A percentile compares a stretch with the other conserved stretches of the same genome.
Evolutionary conservation across 805 yeast genomes (phyloP).

Genomic region (Ascoidea asiatica): DNA sequence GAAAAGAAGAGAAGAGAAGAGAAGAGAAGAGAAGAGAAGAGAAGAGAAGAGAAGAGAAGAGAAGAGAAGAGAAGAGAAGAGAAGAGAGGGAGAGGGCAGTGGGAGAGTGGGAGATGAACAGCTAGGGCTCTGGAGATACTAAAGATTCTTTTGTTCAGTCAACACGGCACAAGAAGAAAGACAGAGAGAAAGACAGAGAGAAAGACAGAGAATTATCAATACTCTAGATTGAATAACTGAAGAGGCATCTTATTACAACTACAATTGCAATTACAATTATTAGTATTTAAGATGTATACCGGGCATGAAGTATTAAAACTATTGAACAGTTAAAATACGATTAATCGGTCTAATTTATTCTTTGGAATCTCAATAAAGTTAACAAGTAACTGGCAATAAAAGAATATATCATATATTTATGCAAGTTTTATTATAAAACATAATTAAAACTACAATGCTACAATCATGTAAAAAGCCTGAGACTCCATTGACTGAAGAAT

Average conservation of each 20-base stretch:
- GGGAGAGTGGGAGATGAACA: too few relatives aligned
- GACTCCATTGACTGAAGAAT: too few relatives aligned
- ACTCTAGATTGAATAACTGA: not conserved
- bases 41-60: not conserved
- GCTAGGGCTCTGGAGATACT: too few relatives aligned
- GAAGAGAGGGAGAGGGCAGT: too few relatives aligned
- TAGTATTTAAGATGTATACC: constrained; percentile 1
- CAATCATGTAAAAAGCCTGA: too few relatives aligned
- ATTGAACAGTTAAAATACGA: not conserved
- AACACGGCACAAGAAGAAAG: too few relatives aligned
- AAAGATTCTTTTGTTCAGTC: too few relatives aligned
- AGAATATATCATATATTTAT: too few relatives aligned
- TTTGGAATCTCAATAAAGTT: not conserved
- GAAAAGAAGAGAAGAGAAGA: too few relatives aligned
- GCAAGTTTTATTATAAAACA: not conserved
- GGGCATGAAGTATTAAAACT: not conserved
- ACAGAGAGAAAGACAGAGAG: not conserved
- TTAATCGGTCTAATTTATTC: not conserved
- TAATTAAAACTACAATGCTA: not conserved
- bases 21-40: too few relatives aligned
- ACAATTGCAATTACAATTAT: constrained; percentile 7
- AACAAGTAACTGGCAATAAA: not conserved
- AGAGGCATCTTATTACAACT: not conserved
- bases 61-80: not conserved
- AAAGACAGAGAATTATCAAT: too few relatives aligned